These are phyloP conservation scores for Aspergillus versicolor DNA, from an alignment of 2,329 filamentous ascomycete genomes.

Conservation along the genomic window DNA sequence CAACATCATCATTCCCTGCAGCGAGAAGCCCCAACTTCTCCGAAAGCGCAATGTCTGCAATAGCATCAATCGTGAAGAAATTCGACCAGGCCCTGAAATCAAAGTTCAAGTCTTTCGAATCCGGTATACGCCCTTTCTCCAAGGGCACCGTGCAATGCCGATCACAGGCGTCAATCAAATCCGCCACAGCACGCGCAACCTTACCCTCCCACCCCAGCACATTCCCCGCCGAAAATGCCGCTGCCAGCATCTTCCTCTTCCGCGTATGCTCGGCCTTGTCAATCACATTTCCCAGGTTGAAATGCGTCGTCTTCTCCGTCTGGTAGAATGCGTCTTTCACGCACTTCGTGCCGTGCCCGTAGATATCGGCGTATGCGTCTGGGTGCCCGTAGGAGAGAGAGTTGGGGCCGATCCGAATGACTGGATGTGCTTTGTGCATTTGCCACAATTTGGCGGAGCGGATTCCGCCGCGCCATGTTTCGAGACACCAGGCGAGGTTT, in stretches of 20 bases:
- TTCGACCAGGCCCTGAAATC: slow-evolving; percentile 55
- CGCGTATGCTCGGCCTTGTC: slow-evolving; percentile 53
- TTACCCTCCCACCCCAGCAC: slow-evolving; percentile 57
- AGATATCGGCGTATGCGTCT: slow-evolving; percentile 51
- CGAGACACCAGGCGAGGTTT: slow-evolving; percentile 48
- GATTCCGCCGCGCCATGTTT: slow-evolving; percentile 42
- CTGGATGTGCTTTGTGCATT: slow-evolving; percentile 47
- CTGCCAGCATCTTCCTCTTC: slow-evolving; percentile 52
- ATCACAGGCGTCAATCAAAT: slow-evolving; percentile 48
- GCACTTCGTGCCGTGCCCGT: slow-evolving; percentile 52
- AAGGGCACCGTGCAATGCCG: slow-evolving; percentile 32
- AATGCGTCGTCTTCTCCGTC: slow-evolving; percentile 48
- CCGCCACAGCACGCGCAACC: slow-evolving; percentile 51
- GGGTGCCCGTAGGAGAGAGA: slow-evolving; percentile 43
- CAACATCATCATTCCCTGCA: slow-evolving; percentile 34
- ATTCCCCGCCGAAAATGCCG: slow-evolving; percentile 55
- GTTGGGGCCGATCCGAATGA: slow-evolving; percentile 50
- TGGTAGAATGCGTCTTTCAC: slow-evolving; percentile 52
- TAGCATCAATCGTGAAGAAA: slow-evolving; percentile 58
- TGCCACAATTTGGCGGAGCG: slow-evolving; percentile 45
- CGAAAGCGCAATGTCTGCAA: slow-evolving; percentile 57
- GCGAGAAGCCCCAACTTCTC: slow-evolving; percentile 55
- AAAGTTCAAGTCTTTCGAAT: slow-evolving; percentile 34
- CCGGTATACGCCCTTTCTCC: slow-evolving; percentile 16
- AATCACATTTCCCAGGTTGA: slow-evolving; percentile 53